A percentile compares a stretch with the other conserved stretches of the same genome.
These are phyloP conservation scores for Moringa oleifera DNA, from an alignment of 345 rosid species.

Conservation along the genomic window DNA sequence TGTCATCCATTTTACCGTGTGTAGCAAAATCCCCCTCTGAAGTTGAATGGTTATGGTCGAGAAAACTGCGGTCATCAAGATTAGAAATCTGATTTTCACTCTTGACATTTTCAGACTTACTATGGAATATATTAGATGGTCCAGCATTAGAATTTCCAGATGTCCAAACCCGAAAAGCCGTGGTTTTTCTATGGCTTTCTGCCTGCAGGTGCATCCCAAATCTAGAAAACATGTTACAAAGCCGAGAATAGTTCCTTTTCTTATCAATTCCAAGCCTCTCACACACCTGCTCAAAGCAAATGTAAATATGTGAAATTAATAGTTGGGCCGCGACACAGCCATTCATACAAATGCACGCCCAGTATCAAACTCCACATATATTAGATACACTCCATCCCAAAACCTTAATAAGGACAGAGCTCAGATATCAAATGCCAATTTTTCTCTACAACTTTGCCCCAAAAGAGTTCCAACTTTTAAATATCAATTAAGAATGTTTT, in stretches of 20 bases:
- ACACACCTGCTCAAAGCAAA: slow-evolving; percentile 50
- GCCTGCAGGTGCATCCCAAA: slow-evolving; percentile 72
- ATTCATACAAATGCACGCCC: neutral
- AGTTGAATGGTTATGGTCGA: slow-evolving; percentile 32
- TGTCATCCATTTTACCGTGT: slow-evolving; percentile 27
- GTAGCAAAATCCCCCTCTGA: slow-evolving; percentile 33
- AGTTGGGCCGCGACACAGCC: neutral
- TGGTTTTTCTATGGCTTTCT: slow-evolving; percentile 62
- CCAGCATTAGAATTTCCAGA: slow-evolving; percentile 40
- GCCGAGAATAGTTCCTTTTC: slow-evolving; percentile 69
- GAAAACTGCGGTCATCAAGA: slow-evolving; percentile 25
- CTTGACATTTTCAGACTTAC: slow-evolving; percentile 26
- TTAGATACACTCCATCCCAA: too few relatives aligned
- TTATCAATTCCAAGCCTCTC: slow-evolving; percentile 80
- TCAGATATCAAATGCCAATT: too few relatives aligned
- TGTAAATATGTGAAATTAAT: neutral
- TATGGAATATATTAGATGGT: slow-evolving; percentile 39
- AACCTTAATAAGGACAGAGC: too few relatives aligned
- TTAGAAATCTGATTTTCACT: slow-evolving; percentile 22
- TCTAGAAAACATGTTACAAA: slow-evolving; percentile 55
- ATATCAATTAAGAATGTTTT: too few relatives aligned
- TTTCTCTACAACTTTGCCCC: too few relatives aligned
- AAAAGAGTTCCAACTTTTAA: too few relatives aligned
- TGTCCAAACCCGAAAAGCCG: slow-evolving; percentile 72
- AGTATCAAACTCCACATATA: too few relatives aligned